Conservation (phyloP, 2,329 filamentous ascomycete genomes). For the Stagonosporopsis cucurbitacearum region DNA sequence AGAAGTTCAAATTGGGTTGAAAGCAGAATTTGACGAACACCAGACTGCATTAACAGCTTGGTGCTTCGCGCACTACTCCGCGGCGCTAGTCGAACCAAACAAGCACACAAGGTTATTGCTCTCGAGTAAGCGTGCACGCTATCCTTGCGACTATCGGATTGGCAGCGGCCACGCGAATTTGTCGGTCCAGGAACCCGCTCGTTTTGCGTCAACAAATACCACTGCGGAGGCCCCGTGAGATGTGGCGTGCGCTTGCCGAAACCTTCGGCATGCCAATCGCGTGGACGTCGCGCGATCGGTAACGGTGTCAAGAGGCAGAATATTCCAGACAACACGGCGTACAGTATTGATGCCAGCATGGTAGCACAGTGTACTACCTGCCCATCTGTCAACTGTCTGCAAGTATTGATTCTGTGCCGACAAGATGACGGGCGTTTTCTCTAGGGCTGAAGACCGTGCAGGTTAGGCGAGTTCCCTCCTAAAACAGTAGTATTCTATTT, state of each 20-base stretch:
- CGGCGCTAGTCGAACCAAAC: background rate
- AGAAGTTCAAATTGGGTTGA: background rate
- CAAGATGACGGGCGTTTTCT: background rate
- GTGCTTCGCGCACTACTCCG: background rate
- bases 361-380: background rate
- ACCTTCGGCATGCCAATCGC: background rate
- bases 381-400: background rate
- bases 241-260: background rate
- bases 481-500: constrained; percentile 4
- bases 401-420: background rate
- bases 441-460: constrained; percentile 8
- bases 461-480: background rate
- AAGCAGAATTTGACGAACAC: no score
- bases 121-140: no score
- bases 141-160: background rate
- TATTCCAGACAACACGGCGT: background rate
- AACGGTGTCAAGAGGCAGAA: background rate
- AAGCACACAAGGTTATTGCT: no score
- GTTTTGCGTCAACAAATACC: background rate
- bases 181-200: background rate
- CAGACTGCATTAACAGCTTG: no score
- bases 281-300: background rate
- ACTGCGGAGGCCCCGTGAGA: background rate
- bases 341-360: background rate
- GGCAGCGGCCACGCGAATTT: background rate